A percentile compares a stretch with the other conserved stretches of the same genome.
Evolutionary conservation across 2,329 filamentous ascomycete genomes (phyloP).

Genomic region (Phyllosticta paracitricarpa): DNA sequence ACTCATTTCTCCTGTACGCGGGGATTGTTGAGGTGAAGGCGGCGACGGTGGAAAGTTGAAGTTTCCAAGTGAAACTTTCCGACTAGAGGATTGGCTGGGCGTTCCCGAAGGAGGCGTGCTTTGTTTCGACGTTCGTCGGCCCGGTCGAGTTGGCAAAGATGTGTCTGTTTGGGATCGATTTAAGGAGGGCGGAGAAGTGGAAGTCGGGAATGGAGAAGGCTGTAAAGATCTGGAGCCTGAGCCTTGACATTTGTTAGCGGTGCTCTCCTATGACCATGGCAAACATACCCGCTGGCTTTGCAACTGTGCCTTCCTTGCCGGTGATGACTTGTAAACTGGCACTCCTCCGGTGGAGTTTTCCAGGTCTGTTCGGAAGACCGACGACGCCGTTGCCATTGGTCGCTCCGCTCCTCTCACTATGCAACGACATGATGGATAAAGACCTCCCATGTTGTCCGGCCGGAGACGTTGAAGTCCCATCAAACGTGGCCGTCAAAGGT

Average conservation of each 20-base stretch:
- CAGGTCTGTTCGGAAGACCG: slow-evolving; percentile 34
- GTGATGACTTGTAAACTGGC: slow-evolving; percentile 70
- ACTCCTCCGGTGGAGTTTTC: slow-evolving; percentile 62
- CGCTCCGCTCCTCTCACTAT: slow-evolving; percentile 4
- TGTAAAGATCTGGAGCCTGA: slow-evolving; percentile 16
- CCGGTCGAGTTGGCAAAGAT: slow-evolving; percentile 21
- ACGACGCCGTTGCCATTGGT: background rate
- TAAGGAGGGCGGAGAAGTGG: slow-evolving; percentile 23
- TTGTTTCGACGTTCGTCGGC: slow-evolving; percentile 3
- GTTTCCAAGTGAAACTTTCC: slow-evolving; percentile 31
- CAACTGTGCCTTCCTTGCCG: slow-evolving; percentile 17
- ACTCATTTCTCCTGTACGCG: slow-evolving; percentile 1
- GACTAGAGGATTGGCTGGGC: slow-evolving; percentile 24
- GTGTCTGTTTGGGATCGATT: slow-evolving; percentile 20
- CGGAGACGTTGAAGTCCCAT: slow-evolving; percentile 15
- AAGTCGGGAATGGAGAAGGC: slow-evolving; percentile 33
- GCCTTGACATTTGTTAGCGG: slow-evolving; percentile 10
- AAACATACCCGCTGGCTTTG: background rate
- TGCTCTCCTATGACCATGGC: background rate
- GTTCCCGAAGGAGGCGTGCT: slow-evolving; percentile 19
- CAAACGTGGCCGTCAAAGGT: slow-evolving; percentile 13
- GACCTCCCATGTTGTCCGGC: slow-evolving; percentile 33
- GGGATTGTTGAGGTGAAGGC: slow-evolving; percentile 11
- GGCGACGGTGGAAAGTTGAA: slow-evolving; percentile 48
- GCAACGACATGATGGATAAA: slow-evolving; percentile 39